Evolutionary conservation across 148 eudicot species (phyloP), one percentile per base, ranked within the genome.

Genomic region (Amaranthus palmeri): DNA sequence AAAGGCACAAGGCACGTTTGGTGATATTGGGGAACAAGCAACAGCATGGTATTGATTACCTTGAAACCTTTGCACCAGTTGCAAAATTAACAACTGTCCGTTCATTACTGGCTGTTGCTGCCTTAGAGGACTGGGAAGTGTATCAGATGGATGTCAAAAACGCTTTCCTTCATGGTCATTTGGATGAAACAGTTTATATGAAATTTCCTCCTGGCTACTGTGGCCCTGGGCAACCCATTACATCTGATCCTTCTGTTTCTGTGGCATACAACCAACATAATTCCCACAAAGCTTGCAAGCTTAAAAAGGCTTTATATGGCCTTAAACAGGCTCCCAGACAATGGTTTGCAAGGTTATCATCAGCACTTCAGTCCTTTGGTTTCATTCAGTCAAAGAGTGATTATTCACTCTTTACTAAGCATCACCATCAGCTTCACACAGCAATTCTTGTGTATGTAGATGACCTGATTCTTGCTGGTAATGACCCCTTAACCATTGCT

Each of bases 371-470:
- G 1, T 54, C 57, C n/a, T 17, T 10, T 3, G 65, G 65, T 0
- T 61, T 8, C 1, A 61, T 7, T 6, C 43, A 41, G 5, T 61
- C 65, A 2, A 41, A 36, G 5, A 36, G 3, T 61, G 65, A 61
- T 10, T 61, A 61, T 4, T 63, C 63, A 36, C 13, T 60, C 4
- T 60, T 60, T 5, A 36, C 10, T 3, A 36, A 60, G 13, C 17
- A 7, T 3, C 3, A 40, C 0, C 2, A 6, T 3, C 8, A 6
- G 3, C 3, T 2, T 0, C 8, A 17, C 3, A 10, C 9, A 0
- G 8, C 9, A 2, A 18, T 57, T 5, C 4, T 25, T 4, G 44
- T 60, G 2, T 60, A 60, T 25, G 63, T 60, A 0, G 63, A 60
- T 60, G 13, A 60, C 10, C 9, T 60, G 2, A 4, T 60, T 7